Evolutionary conservation across 257 asterid species (phyloP).

Genomic region (Penstemon newberryi): DNA sequence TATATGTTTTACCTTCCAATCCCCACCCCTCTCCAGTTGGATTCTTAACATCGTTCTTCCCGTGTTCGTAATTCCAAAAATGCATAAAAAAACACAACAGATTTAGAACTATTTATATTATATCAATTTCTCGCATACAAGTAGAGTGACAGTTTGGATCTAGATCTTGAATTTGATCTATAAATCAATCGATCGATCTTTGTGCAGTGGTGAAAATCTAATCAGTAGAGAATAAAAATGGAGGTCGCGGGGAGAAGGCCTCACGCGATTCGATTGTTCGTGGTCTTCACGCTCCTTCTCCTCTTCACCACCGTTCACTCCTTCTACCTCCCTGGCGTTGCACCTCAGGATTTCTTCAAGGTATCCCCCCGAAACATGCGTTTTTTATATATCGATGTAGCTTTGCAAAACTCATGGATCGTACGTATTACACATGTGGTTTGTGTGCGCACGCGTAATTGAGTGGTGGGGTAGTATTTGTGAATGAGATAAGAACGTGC

Average conservation of each 20-base stretch:
- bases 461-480: neutral
- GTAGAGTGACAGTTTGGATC: conserved; percentile 7
- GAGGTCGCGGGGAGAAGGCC: conserved; percentile 35
- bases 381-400: neutral
- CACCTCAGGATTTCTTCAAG: conserved; percentile 80
- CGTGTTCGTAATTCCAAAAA: conserved; percentile 25
- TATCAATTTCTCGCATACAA: neutral
- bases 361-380: conserved; percentile 28
- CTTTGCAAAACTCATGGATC: no score
- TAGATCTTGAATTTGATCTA: conserved; percentile 19
- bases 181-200: conserved; percentile 6
- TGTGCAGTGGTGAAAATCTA: conserved; percentile 1
- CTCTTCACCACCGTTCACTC: conserved; percentile 47
- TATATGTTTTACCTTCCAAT: neutral
- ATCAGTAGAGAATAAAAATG: conserved; percentile 22
- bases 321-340: conserved; percentile 87
- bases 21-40: conserved; percentile 21
- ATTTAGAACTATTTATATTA: neutral
- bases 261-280: conserved; percentile 34
- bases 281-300: conserved; percentile 36
- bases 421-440: no score
- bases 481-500: no score
- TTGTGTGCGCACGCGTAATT: no score
- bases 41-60: conserved; percentile 31
- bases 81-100: neutral